Base-by-base conservation (phyloP, 2,329 filamentous ascomycete species). In the Scedosporium boydii region DNA sequence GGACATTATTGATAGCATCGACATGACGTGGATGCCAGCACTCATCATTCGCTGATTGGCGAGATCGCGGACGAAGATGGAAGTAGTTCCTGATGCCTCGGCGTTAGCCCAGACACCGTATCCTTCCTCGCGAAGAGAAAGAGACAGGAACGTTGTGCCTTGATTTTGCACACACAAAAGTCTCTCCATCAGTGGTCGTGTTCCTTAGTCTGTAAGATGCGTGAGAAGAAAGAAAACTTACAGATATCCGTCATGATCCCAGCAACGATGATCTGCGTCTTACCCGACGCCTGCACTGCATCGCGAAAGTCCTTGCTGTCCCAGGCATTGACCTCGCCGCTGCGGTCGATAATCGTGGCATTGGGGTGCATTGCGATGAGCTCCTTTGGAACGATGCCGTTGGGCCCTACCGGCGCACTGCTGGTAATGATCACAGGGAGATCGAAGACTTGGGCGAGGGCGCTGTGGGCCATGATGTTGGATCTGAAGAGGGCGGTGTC, bases 221-320 rank as follows among this genome's bases (percentile, higher is more conserved):
- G 14, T 48, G 18, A 46, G 42, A 46, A 27, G 27, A 27, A 56
- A 7, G 1, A 56, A 56, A 27, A 56, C 59, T 60, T 23, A 60
- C 87, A 91, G 63, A 91, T 88, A 71, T 92, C 89, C 0, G 89
- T 91, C 2, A 84, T 81, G 68, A 91, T 90, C 6, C 89, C 88
- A 2, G 79, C 87, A 4, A 93, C 73, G 69, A 92, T 88, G 68
- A 92, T 77, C 71, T 92, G 89, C 34, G 80, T 85, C 71, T 85
- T 86, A 63, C 82, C 82, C 3, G 87, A 82, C 1, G 86, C 87
- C 65, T 80, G 75, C 64, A 92, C 79, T 1, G 89, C 88, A 1
- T 77, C 77, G 42, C 81, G 81, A 76, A 92, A 91, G 0, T 88
- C 82, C 2, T 79, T 67, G 67, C 90, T 91, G 70, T 92, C 89